Base-by-base conservation (phyloP, 192 early-diverging fungal species). In the Cladochytrium replicatum region DNA sequence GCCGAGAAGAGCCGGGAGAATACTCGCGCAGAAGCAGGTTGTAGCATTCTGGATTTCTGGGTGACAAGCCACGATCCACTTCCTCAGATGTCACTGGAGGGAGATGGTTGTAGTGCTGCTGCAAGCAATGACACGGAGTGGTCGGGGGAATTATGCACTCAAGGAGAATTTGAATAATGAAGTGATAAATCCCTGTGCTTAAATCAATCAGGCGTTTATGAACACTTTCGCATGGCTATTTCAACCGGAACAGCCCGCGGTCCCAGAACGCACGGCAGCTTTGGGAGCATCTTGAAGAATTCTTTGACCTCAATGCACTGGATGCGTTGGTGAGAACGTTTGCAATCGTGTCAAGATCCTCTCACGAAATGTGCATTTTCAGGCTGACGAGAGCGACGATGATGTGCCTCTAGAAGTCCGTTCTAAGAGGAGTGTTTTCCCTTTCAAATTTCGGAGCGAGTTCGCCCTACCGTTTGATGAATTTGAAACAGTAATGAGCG, bases 161-260 rank as follows among this genome's bases (percentile, higher is more conserved):
- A n/a, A n/a, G n/a, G n/a, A n/a, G n/a, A n/a, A n/a, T n/a, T n/a
- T n/a, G n/a, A n/a, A n/a, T n/a, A n/a, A n/a, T n/a, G n/a, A n/a
- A n/a, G n/a, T n/a, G n/a, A n/a, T n/a, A 4, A 13, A 9, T n/a
- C n/a, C n/a, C n/a, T 4, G 6, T 6, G 43, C 13, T 4, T 6
- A 1, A 17, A 25, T 23, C 15, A 13, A 6, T 39, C 42, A 56
- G 59, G 59, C 29, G 59, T 61, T 24, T 52, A 61, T 46, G 49
- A 55, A 29, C 52, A 55, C n/a, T 61, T 61, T 34, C 51, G 59
- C 37, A 61, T 61, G 46, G 22, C 55, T 42, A 31, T 39, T 29
- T 54, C 24, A 21, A 30, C 39, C 5, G 23, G 6, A n/a, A 50
- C n/a, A 61, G 45, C 9, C 46, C 40, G 3, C 7, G 30, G 7